phyloP scores from a whole-genome alignment of 2,329 filamentous ascomycete species.

The Penicillium thymicola region DNA sequence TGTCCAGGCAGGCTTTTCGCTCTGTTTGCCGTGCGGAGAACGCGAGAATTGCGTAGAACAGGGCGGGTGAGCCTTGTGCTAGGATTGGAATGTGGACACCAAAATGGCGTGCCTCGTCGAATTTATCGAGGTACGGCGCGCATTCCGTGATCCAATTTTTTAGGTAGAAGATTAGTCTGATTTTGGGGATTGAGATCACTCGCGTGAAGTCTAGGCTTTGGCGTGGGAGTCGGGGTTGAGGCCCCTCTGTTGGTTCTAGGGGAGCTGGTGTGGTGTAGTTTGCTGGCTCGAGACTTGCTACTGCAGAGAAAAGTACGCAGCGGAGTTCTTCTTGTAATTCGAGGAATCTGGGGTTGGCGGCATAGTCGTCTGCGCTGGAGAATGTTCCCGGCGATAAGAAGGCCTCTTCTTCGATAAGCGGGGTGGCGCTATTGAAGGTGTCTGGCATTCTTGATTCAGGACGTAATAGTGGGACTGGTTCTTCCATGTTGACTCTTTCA shows the following conservation, averaged over 20 bases:
- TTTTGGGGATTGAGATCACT: slow-evolving; percentile 30
- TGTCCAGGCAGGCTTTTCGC: slow-evolving; percentile 43
- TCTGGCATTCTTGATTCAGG: slow-evolving; percentile 11
- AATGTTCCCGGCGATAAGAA: slow-evolving; percentile 26
- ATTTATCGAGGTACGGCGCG: slow-evolving; percentile 50
- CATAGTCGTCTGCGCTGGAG: slow-evolving; percentile 26
- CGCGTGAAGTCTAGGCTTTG: slow-evolving; percentile 22
- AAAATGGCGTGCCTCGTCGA: slow-evolving; percentile 52
- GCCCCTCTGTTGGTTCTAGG: slow-evolving; percentile 18
- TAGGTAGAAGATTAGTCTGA: slow-evolving; percentile 39
- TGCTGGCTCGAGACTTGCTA: slow-evolving; percentile 41
- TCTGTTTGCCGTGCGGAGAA: slow-evolving; percentile 53
- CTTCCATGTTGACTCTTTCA: slow-evolving; percentile 12
- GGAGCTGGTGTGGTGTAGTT: slow-evolving; percentile 32
- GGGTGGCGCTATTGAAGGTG: slow-evolving; percentile 6
- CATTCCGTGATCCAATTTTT: slow-evolving; percentile 39
- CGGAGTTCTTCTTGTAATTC: slow-evolving; percentile 45
- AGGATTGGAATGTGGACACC: slow-evolving; percentile 50
- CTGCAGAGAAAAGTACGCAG: slow-evolving; percentile 42
- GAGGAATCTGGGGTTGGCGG: slow-evolving; percentile 40
- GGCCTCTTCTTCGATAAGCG: slow-evolving; percentile 22
- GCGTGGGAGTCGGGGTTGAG: slow-evolving; percentile 4
- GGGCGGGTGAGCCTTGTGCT: slow-evolving; percentile 43
- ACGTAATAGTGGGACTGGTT: slow-evolving; percentile 10
- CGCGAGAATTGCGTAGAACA: slow-evolving; percentile 52